Evolutionary conservation across 2,329 filamentous ascomycete genomes (phyloP).

Genomic region (Epichloe brachyelytri): DNA sequence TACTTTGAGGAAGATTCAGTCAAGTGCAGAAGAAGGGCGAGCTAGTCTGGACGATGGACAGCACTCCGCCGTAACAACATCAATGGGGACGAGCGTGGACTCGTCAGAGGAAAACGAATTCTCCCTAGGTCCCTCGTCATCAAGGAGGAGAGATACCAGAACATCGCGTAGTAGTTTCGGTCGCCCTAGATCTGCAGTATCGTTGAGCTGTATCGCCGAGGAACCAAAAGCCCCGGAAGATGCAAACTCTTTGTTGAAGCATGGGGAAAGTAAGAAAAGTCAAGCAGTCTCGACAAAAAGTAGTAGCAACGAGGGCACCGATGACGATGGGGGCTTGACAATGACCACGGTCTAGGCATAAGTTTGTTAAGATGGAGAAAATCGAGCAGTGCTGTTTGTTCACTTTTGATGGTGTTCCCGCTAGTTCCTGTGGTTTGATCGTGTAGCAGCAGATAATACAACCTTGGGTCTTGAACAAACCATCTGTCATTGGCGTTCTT

Average conservation of each 20-base stretch:
- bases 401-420: background rate
- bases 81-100: slow-evolving; percentile 24
- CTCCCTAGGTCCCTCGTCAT: slow-evolving; percentile 20
- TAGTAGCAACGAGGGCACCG: slow-evolving; percentile 8
- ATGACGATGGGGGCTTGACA: slow-evolving; percentile 30
- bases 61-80: slow-evolving; percentile 21
- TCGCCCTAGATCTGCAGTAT: slow-evolving; percentile 25
- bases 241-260: background rate
- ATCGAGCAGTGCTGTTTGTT: background rate
- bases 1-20: slow-evolving; percentile 32
- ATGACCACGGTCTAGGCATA: slow-evolving; percentile 11
- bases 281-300: background rate
- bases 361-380: background rate
- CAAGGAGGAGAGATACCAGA: slow-evolving; percentile 20
- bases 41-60: slow-evolving; percentile 23
- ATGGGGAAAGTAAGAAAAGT: background rate
- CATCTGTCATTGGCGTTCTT: too few species aligned
- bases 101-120: slow-evolving; percentile 23
- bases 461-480: too few species aligned
- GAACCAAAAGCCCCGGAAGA: slow-evolving; percentile 20
- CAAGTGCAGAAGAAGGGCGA: slow-evolving; percentile 28
- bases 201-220: slow-evolving; percentile 34
- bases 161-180: slow-evolving; percentile 20
- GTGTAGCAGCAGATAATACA: too few species aligned
- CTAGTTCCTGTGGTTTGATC: background rate